A percentile compares a stretch with the other conserved stretches of the same genome.
Evolutionary conservation across 192 early-diverging fungal genomes (phyloP).

Genomic region (Coemansia pectinata): DNA sequence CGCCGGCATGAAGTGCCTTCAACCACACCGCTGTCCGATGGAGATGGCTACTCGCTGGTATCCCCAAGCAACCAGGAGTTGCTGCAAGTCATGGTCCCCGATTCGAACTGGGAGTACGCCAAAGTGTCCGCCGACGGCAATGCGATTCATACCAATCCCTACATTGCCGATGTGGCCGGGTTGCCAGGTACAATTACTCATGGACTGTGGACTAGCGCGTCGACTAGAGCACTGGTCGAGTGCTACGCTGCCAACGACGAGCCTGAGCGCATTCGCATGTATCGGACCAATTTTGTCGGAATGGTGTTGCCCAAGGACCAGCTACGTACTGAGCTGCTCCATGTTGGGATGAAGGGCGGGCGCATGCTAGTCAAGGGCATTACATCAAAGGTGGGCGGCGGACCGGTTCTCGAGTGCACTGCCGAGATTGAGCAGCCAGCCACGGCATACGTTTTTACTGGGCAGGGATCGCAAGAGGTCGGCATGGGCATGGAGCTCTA

Average conservation of each 20-base stretch:
- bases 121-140: constrained; percentile 81
- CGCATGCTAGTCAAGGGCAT: constrained; percentile 89
- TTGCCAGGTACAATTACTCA: constrained; percentile 91
- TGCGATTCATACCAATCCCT: constrained; percentile 92
- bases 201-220: constrained; percentile 93
- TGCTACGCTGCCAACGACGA: constrained; percentile 85
- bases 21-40: constrained; percentile 71
- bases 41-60: constrained; percentile 59
- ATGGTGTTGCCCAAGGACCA: constrained; percentile 90
- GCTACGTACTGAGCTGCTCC: constrained; percentile 79
- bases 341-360: constrained; percentile 90
- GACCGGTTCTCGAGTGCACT: constrained; percentile 67
- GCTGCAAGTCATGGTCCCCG: constrained; percentile 53
- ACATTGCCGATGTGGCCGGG: constrained; percentile 84
- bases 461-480: constrained; percentile 92
- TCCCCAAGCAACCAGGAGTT: neutral
- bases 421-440: constrained; percentile 89
- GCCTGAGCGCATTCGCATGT: constrained; percentile 78
- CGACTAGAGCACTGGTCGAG: constrained; percentile 89
- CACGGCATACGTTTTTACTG: constrained; percentile 94
- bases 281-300: constrained; percentile 78
- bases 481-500: constrained; percentile 98
- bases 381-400: constrained; percentile 75
- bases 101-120: constrained; percentile 80
- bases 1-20: constrained; percentile 68